Evolutionary conservation across 441 rosid genomes (phyloP), one percentile per base, ranked within the genome.

Genomic region (Bocquillonia castaneifolia): DNA sequence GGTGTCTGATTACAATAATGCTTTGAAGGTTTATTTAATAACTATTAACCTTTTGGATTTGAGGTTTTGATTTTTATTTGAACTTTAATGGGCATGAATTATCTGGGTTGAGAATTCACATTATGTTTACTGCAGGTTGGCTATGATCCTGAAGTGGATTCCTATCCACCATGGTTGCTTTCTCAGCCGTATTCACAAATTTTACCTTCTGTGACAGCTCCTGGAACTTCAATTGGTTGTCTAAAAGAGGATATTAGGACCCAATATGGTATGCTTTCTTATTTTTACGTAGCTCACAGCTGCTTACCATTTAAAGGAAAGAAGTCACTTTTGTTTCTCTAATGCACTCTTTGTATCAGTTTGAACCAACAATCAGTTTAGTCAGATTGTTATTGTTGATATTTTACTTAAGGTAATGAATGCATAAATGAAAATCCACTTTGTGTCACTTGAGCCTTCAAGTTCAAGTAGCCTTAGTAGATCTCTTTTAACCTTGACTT

Each of bases 1-100:
- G 78, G 81, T 91, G 25, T 84, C 98, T 26, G 97, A 91, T 79
- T 91, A 93, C 69, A 93, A 93, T 64, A 91, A 93, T 32, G 97
- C 97, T 56, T 75, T 93, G 67, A 93, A 93, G 89, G 97, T 89
- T 59, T 25, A n/a, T 1, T n/a, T 48, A 5, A 48, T 23, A 37
- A 20, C 26, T 10, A 51, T 45, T 48, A n/a, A 22, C 34, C 34
- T 25, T 71, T 44, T 56, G 53, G 54, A 1, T 56, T 53, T 48
- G 25, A 1, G 47, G 32, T 13, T 67, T 31, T 67, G 13, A 31
- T 71, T 59, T 60, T 28, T 34, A 2, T 36, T 42, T 42, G 9
- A 0, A 3, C 3, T 36, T 42, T 20, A 9, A 60, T 48, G 59
- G 14, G 8, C 25, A 7, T 62, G 26, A 37, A 40, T 22, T 51